phyloP scores from a whole-genome alignment of 345 rosid species.

The sweet orange (Citrus sinensis) region DNA sequence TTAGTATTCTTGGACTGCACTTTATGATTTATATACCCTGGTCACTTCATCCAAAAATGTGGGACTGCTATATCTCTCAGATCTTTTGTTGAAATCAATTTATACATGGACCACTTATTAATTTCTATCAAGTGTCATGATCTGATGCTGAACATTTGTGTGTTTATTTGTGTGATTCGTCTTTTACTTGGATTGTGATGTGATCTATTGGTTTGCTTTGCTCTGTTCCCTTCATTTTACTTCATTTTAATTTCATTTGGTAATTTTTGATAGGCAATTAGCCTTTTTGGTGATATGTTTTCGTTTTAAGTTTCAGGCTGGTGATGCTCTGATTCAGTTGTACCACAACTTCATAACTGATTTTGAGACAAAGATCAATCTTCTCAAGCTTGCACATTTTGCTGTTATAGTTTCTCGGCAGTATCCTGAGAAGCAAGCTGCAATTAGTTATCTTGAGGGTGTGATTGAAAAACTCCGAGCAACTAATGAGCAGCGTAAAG shows the following conservation, averaged over 20 bases:
- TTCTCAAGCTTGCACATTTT: slow-evolving; percentile 95
- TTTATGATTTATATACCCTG: not conserved
- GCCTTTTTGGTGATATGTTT: not conserved
- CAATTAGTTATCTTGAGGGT: slow-evolving; percentile 76
- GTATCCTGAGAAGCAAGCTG: slow-evolving; percentile 94
- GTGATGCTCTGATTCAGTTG: slow-evolving; percentile 85
- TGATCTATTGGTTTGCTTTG: not conserved
- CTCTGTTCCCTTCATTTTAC: not conserved
- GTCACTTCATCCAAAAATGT: not conserved
- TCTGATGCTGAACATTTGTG: not conserved
- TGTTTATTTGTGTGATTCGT: not conserved
- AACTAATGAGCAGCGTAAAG: slow-evolving; percentile 72
- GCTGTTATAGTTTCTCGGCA: slow-evolving; percentile 89
- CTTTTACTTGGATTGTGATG: not conserved
- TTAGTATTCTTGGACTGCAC: not conserved
- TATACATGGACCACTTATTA: not conserved
- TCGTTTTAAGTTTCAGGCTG: slow-evolving; percentile 55
- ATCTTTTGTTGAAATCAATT: not conserved
- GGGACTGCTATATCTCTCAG: not conserved
- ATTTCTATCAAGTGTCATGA: not conserved
- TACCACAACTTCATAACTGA: slow-evolving; percentile 92
- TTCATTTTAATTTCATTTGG: not conserved
- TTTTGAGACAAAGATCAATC: slow-evolving; percentile 98
- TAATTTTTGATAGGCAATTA: not conserved
- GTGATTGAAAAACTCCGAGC: slow-evolving; percentile 79